Conservation (phyloP, 352 stramenopile genomes). For the Globisporangium ultimum region DNA sequence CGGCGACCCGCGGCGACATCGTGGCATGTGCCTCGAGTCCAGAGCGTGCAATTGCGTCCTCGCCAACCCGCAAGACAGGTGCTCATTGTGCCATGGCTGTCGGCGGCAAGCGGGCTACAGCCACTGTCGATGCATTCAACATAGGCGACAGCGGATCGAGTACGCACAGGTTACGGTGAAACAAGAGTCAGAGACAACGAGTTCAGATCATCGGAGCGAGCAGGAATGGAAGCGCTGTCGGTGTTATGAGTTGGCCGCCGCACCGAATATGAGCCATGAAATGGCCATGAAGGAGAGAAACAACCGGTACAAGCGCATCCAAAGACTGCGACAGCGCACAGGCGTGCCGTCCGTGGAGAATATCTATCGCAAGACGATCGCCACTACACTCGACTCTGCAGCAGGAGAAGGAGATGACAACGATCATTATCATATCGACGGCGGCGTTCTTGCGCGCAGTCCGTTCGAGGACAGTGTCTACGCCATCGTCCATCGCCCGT, state of each 20-base stretch:
- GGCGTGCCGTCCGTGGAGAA: slow-evolving; percentile 42
- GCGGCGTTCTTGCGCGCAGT: slow-evolving; percentile 11
- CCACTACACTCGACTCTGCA: slow-evolving; percentile 10
- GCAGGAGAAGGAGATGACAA: slow-evolving; percentile 19
- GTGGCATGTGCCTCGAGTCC: slow-evolving; percentile 50
- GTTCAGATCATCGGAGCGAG: not conserved
- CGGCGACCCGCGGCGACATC: slow-evolving; percentile 19
- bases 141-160: slow-evolving; percentile 28
- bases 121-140: slow-evolving; percentile 64
- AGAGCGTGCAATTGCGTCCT: slow-evolving; percentile 56
- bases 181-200: slow-evolving; percentile 11
- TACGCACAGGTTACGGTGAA: slow-evolving; percentile 15
- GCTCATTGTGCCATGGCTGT: slow-evolving; percentile 56
- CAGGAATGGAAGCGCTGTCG: slow-evolving; percentile 4
- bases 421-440: not conserved
- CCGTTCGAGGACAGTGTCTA: slow-evolving; percentile 21
- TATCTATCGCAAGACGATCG: slow-evolving; percentile 38
- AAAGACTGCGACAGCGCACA: slow-evolving; percentile 27
- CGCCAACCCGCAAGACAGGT: slow-evolving; percentile 25
- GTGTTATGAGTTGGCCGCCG: too few species aligned
- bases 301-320: slow-evolving; percentile 26
- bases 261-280: too few species aligned
- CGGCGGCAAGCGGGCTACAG: slow-evolving; percentile 23
- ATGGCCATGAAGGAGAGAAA: slow-evolving; percentile 1
- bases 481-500: slow-evolving; percentile 21